Evolutionary conservation across 305 asterid genomes (phyloP).

Genomic region (Fraxinus paxiana): DNA sequence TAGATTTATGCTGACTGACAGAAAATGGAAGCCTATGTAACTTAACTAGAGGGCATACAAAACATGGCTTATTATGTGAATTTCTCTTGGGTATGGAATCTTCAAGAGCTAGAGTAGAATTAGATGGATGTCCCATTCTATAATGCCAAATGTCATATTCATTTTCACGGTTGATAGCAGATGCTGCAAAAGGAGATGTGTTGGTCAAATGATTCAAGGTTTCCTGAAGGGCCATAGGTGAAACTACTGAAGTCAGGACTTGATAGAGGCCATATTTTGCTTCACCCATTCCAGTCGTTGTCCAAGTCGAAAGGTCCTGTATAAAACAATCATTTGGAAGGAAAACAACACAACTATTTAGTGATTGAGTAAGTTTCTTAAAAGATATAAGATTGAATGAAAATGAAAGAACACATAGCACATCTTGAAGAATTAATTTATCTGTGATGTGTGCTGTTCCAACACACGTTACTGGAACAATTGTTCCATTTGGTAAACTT

Average conservation of each 20-base stretch:
- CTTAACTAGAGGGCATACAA: no score
- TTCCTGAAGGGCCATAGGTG: background rate
- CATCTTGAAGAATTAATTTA: background rate
- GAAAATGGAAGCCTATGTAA: no score
- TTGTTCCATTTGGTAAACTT: background rate
- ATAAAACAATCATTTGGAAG: background rate
- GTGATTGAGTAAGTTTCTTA: background rate
- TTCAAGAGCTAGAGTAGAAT: no score
- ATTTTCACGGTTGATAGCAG: no score
- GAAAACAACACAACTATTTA: background rate
- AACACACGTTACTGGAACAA: background rate
- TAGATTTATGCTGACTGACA: no score
- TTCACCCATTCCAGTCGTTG: background rate
- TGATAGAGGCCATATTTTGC: background rate
- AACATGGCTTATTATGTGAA: no score
- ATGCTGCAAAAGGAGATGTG: no score
- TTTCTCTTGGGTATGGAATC: no score
- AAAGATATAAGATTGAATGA: background rate
- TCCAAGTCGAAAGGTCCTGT: background rate
- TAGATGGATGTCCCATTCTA: no score
- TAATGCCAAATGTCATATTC: no score
- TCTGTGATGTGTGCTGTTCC: background rate
- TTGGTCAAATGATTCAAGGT: no score
- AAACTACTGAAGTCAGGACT: background rate
- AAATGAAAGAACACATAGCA: background rate